Percentiles rank a stretch among this genome's conserved stretches.
Evolutionary conservation across 257 asterid genomes (phyloP).

Genomic region (Coffea canephora): DNA sequence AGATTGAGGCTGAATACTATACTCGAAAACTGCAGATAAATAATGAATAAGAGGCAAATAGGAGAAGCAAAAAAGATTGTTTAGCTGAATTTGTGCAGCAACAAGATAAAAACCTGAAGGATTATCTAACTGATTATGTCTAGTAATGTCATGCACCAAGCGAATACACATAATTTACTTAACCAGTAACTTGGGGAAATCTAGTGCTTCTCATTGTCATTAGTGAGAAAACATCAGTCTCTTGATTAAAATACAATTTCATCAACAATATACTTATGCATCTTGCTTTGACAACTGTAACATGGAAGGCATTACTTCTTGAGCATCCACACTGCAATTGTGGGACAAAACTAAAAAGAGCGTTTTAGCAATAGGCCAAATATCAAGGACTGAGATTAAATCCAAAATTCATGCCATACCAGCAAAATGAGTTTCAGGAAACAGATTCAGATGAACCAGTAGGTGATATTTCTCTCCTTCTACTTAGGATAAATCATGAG

Average conservation of each 20-base stretch:
- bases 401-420: not conserved
- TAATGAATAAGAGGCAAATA: too few relatives aligned
- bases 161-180: not conserved
- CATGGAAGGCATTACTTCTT: not conserved
- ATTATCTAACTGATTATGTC: not conserved
- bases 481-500: not conserved
- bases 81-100: not conserved
- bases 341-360: not conserved
- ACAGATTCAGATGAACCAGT: not conserved
- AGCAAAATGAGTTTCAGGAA: not conserved
- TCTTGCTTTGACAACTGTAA: not conserved
- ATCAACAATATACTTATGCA: not conserved
- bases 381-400: not conserved
- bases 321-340: not conserved
- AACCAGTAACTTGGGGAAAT: not conserved
- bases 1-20: not conserved
- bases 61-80: not conserved
- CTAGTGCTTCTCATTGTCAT: not conserved
- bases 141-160: not conserved
- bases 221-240: not conserved
- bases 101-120: not conserved
- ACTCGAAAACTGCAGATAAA: too few relatives aligned
- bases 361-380: not conserved
- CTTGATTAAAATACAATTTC: not conserved
- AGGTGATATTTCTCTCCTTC: not conserved